phyloP scores from a whole-genome alignment of 176 grass and related monocot genomes.

The Musa troglodytarum region DNA sequence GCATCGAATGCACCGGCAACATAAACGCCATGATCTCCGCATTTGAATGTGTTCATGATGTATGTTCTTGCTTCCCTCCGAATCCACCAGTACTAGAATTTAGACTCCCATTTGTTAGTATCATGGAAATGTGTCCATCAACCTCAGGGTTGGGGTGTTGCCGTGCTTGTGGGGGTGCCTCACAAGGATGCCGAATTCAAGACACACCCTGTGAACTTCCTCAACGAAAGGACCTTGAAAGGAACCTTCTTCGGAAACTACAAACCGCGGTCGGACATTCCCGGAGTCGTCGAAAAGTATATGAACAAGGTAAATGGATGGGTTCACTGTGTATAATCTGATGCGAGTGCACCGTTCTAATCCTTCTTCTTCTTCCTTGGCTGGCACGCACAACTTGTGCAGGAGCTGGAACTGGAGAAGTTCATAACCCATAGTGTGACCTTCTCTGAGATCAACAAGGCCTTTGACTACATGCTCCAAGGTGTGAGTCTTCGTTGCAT shows the following conservation, averaged over 20 bases:
- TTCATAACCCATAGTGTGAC: not conserved
- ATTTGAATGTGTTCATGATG: not conserved
- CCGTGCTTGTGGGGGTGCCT: constrained; percentile 1
- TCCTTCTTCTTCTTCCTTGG: not conserved
- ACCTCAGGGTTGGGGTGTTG: constrained; percentile 5
- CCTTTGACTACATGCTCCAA: not conserved
- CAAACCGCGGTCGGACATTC: not conserved
- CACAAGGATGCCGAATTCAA: constrained; percentile 5
- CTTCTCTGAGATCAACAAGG: constrained; percentile 10
- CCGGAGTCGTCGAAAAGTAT: not conserved
- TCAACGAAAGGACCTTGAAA: constrained; percentile 5
- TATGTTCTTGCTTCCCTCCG: not conserved
- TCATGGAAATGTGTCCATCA: not conserved
- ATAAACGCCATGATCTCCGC: constrained; percentile 2
- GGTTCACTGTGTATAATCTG: not conserved
- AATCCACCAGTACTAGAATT: not conserved
- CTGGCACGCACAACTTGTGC: not conserved
- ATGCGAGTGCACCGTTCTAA: too few species aligned
- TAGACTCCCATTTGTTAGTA: not conserved
- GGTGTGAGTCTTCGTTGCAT: not conserved
- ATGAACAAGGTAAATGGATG: not conserved
- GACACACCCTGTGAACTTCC: constrained; percentile 5
- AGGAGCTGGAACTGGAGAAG: constrained; percentile 7
- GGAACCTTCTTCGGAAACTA: constrained; percentile 13
- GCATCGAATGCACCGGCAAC: constrained; percentile 2